Base-by-base conservation (phyloP, 192 early-diverging fungal species). In the Coemansia aciculifera region DNA sequence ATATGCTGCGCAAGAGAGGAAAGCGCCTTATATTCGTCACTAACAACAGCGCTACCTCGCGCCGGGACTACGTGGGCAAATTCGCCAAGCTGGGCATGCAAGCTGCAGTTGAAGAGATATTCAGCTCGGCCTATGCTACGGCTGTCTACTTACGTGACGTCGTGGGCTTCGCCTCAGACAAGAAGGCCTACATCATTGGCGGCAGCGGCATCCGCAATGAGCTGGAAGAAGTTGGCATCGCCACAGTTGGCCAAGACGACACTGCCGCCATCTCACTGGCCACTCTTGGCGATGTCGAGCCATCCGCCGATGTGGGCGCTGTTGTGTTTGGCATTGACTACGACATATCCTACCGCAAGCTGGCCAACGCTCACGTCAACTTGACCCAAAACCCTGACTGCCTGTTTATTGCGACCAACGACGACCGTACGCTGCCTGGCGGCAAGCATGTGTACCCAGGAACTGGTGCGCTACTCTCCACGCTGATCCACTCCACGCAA, bases 11-110 rank as follows among this genome's bases (percentile, higher is more conserved):
- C 59, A 66, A 27, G 69, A 88, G 75, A 84, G 93, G 91, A 36
- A 99, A 99, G 82, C 87, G 87, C 31, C 68, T 98, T n/a, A 84
- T 97, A 43, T 99, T 98, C 80, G 96, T 99, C 19, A 94, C 97
- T 37, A 99, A 99, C 88, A 99, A 99, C 85, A 93, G 91, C 76
- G 90, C 92, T 42, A 94, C 91, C 56, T 96, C 95, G 19, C 89
- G 97, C 32, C 70, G 72, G 10, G 79, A 86, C 60, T 96, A 96
- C 68, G 71, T 91, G 23, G 81, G 87, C 39, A 98, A 98, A 85
- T 96, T 99, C 73, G 69, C 83, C 52, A 85, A 78, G 49, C 77
- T 97, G 6, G 90, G 91, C 31, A 93, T 99, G 43, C 77, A 90
- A 72, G 92, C 94, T 5, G 68, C 78, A 2, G 80, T 73, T 42